Evolutionary conservation across 768 basidiomycete genomes (phyloP).

Genomic region (Panaeolus cyanescens): DNA sequence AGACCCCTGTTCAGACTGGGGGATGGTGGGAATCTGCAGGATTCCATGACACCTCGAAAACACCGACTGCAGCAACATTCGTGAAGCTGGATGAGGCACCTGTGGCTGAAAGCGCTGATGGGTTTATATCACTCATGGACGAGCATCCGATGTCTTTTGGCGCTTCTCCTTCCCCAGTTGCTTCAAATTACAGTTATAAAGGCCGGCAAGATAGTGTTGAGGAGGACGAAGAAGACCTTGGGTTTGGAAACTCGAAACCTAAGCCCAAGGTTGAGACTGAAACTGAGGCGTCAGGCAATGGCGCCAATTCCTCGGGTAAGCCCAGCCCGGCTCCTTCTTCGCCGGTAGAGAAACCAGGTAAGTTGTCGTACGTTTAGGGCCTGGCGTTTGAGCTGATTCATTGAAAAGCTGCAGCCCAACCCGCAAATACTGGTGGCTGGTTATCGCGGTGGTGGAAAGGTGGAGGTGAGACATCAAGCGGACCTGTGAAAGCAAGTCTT

Average conservation of each 20-base stretch:
- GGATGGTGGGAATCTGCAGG: constrained; percentile 68
- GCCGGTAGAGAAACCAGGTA: constrained; percentile 19
- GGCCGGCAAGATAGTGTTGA: constrained; percentile 32
- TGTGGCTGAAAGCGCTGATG: constrained; percentile 46
- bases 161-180: constrained; percentile 18
- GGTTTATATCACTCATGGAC: constrained; percentile 87
- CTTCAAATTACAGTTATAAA: constrained; percentile 14
- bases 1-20: constrained; percentile 39
- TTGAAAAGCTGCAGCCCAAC: constrained; percentile 8
- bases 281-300: constrained; percentile 19
- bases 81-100: constrained; percentile 48
- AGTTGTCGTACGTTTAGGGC: background rate
- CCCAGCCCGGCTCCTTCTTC: constrained; percentile 17
- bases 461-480: constrained; percentile 55
- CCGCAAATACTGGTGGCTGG: constrained; percentile 59
- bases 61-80: constrained; percentile 75
- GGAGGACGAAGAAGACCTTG: constrained; percentile 86
- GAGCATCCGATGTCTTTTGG: constrained; percentile 44
- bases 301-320: background rate
- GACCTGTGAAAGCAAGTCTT: constrained; percentile 87
- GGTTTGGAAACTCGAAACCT: constrained; percentile 75
- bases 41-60: constrained; percentile 36
- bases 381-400: background rate
- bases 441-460: constrained; percentile 77
- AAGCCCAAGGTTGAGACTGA: constrained; percentile 36